phyloP scores from a whole-genome alignment of 2,329 filamentous ascomycete genomes.

The Diaporthe helianthi region DNA sequence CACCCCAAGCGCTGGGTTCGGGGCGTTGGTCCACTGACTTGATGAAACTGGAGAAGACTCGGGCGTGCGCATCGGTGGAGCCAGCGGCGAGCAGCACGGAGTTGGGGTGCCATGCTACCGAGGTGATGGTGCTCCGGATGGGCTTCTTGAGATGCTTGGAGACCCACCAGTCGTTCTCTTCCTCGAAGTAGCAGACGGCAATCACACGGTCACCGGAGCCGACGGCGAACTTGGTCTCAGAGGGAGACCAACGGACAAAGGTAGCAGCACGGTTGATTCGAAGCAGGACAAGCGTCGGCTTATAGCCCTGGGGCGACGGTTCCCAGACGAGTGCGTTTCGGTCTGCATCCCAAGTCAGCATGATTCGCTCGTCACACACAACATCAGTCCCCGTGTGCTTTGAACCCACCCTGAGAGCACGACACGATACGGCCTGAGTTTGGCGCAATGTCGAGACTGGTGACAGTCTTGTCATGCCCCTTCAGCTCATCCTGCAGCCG shows the following conservation, averaged over 20 bases:
- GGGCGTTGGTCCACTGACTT: conserved; percentile 91
- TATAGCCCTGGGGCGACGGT: conserved; percentile 89
- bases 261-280: conserved; percentile 97
- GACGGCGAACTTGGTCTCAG: conserved; percentile 96
- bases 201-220: conserved; percentile 95
- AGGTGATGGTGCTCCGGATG: conserved; percentile 95
- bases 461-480: conserved; percentile 96
- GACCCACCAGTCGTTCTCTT: conserved; percentile 99
- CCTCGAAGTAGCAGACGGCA: conserved; percentile 97
- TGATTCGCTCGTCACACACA: neutral
- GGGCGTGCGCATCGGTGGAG: conserved; percentile 95
- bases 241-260: conserved; percentile 96
- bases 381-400: neutral
- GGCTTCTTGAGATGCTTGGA: conserved; percentile 99
- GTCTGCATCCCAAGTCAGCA: conserved; percentile 60
- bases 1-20: conserved; percentile 89
- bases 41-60: conserved; percentile 95
- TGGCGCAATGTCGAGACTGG: conserved; percentile 93
- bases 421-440: conserved; percentile 93
- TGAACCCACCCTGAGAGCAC: conserved; percentile 82
- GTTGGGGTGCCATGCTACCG: conserved; percentile 96
- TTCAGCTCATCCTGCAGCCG: conserved; percentile 90
- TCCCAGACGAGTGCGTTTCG: conserved; percentile 99
- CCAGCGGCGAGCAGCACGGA: conserved; percentile 93
- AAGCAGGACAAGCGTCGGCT: conserved; percentile 94